Evolutionary conservation across 805 yeast genomes (phyloP).

Genomic region (Sugiyamaella mastotermitis): DNA sequence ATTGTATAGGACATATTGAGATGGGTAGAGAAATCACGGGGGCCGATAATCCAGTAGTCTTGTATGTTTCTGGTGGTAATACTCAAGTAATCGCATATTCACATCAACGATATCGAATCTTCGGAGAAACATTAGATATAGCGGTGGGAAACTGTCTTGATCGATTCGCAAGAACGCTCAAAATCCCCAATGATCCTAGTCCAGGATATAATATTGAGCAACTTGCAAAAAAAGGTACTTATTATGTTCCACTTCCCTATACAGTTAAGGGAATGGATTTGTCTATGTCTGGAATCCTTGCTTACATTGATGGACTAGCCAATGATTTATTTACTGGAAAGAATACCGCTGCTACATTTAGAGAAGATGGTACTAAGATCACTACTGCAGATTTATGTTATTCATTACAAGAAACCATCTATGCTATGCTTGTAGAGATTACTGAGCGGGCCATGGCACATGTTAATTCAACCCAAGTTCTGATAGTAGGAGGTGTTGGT

Average conservation of each 20-base stretch:
- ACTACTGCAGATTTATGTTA: constrained; percentile 87
- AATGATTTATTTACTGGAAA: constrained; percentile 54
- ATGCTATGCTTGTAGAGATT: constrained; percentile 95
- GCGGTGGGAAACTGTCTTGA: constrained; percentile 98
- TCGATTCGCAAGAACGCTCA: constrained; percentile 86
- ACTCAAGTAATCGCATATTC: constrained; percentile 98
- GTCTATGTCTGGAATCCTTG: constrained; percentile 93
- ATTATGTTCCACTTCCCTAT: constrained; percentile 75
- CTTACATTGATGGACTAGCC: constrained; percentile 75
- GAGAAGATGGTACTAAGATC: constrained; percentile 42
- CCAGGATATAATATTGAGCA: constrained; percentile 98
- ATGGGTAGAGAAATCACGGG: constrained; percentile 99
- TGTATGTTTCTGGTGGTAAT: constrained; percentile 97
- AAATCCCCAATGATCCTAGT: constrained; percentile 86
- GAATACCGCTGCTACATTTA: constrained; percentile 15
- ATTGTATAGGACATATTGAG: constrained; percentile 96
- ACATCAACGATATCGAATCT: constrained; percentile 88
- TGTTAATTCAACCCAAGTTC: constrained; percentile 79
- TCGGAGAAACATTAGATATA: constrained; percentile 97
- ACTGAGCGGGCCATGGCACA: constrained; percentile 99
- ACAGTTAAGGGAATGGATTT: constrained; percentile 99
- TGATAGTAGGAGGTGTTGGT: constrained; percentile 98
- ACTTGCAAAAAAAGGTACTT: constrained; percentile 59
- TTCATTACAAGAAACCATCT: constrained; percentile 85
- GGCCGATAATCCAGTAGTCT: constrained; percentile 95